Conservation (phyloP, 73 alveolate genomes). For the Paramecium tetraurelia region DNA sequence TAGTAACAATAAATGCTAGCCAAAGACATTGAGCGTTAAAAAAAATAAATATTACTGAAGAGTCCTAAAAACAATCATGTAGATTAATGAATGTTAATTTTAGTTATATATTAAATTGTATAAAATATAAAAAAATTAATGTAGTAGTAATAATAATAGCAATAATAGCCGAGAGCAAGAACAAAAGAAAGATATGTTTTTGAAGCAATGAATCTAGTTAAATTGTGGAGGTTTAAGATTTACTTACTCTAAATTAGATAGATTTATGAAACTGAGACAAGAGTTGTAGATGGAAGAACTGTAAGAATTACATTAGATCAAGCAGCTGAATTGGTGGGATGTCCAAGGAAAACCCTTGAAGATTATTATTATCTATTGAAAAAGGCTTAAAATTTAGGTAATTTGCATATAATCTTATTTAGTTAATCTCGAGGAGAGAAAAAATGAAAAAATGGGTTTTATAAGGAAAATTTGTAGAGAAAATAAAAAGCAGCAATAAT, state of each 20-base stretch:
- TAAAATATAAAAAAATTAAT: not conserved
- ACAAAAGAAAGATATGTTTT: slow-evolving; percentile 31
- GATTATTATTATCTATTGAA: slow-evolving; percentile 52
- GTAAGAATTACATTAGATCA: slow-evolving; percentile 44
- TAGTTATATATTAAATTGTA: not conserved
- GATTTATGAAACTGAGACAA: not conserved
- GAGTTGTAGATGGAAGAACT: slow-evolving; percentile 22
- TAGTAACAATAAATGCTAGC: not conserved
- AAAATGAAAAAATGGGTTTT: slow-evolving; percentile 50
- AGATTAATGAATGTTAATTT: not conserved
- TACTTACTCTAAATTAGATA: not conserved
- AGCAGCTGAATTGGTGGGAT: slow-evolving; percentile 60
- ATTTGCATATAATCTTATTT: not conserved
- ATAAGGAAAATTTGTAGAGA: slow-evolving; percentile 35
- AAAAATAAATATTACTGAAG: not conserved
- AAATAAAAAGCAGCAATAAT: not conserved
- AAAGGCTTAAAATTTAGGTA: slow-evolving; percentile 49
- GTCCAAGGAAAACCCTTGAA: slow-evolving; percentile 58
- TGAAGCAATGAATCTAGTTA: slow-evolving; percentile 34
- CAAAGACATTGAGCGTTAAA: not conserved
- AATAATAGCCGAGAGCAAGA: slow-evolving; percentile 2
- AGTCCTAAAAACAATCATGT: not conserved
- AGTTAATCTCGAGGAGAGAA: slow-evolving; percentile 40
- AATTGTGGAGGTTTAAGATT: slow-evolving; percentile 2
- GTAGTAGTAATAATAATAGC: not conserved